These are phyloP conservation scores for Colletotrichum sp. DNA, from an alignment of 2,329 filamentous ascomycete genomes.

Conservation along the genomic window DNA sequence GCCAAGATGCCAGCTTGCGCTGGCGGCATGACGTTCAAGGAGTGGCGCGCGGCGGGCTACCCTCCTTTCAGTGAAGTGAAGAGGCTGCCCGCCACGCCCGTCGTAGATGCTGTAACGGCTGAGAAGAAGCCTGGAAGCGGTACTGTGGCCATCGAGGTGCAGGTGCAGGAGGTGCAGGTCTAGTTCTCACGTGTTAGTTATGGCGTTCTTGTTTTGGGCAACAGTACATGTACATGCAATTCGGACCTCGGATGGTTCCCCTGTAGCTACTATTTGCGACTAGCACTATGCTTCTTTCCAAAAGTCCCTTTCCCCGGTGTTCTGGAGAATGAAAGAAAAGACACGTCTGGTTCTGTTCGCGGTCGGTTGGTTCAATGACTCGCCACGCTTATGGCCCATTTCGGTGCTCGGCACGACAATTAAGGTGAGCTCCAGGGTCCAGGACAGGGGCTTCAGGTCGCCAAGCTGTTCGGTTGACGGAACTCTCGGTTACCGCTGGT, in stretches of 20 bases:
- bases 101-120: neutral
- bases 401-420: neutral
- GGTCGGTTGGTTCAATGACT: neutral
- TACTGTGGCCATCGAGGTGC: neutral
- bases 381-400: neutral
- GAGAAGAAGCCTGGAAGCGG: neutral
- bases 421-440: neutral
- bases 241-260: neutral
- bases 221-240: neutral
- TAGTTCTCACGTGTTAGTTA: neutral
- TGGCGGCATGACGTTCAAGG: slow-evolving; percentile 35
- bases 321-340: neutral
- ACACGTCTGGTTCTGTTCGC: neutral
- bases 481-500: neutral
- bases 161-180: slow-evolving; percentile 8
- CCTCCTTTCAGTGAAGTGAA: slow-evolving; percentile 16
- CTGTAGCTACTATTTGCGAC: neutral
- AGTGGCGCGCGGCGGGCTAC: slow-evolving; percentile 31
- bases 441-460: neutral
- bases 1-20: slow-evolving; percentile 42
- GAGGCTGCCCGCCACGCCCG: neutral
- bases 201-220: neutral
- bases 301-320: neutral
- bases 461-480: neutral
- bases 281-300: neutral